Base-by-base conservation (phyloP, 1,139 yeast species). In the Debaryomycetaceae sp. region DNA sequence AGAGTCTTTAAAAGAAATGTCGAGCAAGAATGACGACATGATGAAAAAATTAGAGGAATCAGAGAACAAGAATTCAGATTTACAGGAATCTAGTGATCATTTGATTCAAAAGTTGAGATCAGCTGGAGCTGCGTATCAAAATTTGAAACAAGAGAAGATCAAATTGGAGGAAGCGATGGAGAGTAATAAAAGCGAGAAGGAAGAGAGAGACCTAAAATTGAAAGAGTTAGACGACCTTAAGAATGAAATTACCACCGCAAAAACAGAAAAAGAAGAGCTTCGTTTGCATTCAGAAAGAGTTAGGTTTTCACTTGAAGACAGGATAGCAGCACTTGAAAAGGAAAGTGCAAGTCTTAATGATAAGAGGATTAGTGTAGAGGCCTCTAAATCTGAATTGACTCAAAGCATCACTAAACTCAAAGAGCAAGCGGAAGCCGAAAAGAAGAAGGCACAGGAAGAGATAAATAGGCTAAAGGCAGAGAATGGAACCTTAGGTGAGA, bases 71-170 rank as follows among this genome's bases (percentile, higher is more conserved):
- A 41, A 61, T 5, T 36, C 42, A n/a, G 75, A 72, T 8, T 49
- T 63, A 5, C 70, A 70, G 41, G 75, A 62, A 5, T 60, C 58
- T 17, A 74, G 61, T 51, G 66, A 55, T 40, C 75, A 58, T 54
- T 61, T 64, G 33, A 66, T 76, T 72, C 71, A 64, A 24, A 76
- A 75, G 48, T 62, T 78, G 39, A 61, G 78, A 41, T 59, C 77
- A 5, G 81, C 81, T 6, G 78, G 80, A 1, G 59, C 62, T 8
- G 69, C 75, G 1, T 67, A 72, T 43, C 78, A 70, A 53, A 74
- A 64, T 9, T 45, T 76, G 46, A 75, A 69, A 46, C 45, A 46
- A 4, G 57, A 61, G 4, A 63, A 66, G 45, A 8, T 46, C 2
- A 49, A 49, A 2, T 40, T 55, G 1, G 63, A 60, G 4, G 48